Conservation (phyloP, 2,329 filamentous ascomycete species). For the Colletotrichum tropicicola region DNA sequence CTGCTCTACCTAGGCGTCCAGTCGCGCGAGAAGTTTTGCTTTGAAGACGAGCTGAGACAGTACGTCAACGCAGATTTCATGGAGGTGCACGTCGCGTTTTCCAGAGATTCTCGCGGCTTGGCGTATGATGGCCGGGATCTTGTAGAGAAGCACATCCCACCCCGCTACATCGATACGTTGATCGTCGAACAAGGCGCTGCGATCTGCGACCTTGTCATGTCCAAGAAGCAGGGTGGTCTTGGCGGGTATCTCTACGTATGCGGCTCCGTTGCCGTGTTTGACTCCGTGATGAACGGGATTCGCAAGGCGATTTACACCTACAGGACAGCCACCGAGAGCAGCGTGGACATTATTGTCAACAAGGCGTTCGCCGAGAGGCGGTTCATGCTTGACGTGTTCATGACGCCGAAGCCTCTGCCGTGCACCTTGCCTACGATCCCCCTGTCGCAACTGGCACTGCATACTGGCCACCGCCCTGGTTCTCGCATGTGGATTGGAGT, state of each 20-base stretch:
- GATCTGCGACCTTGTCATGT: conserved; percentile 64
- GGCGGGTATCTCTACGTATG: conserved; percentile 37
- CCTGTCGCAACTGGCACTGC: conserved; percentile 55
- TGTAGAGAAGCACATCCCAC: conserved; percentile 56
- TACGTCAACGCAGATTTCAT: conserved; percentile 56
- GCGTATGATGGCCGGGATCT: conserved; percentile 55
- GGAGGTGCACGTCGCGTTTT: conserved; percentile 63
- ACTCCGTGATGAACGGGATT: conserved; percentile 64
- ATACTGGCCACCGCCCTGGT: conserved; percentile 59
- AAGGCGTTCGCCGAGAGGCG: conserved; percentile 63
- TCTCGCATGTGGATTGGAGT: conserved; percentile 61
- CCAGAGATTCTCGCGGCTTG: conserved; percentile 56
- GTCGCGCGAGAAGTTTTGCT: conserved; percentile 60
- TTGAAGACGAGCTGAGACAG: conserved; percentile 56
- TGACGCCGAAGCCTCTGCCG: conserved; percentile 61
- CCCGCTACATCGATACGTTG: conserved; percentile 61
- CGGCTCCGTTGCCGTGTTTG: conserved; percentile 48
- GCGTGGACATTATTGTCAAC: conserved; percentile 58
- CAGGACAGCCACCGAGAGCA: conserved; percentile 59
- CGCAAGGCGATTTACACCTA: conserved; percentile 63
- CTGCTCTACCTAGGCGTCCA: conserved; percentile 62
- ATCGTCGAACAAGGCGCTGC: conserved; percentile 60
- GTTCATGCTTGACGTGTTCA: conserved; percentile 67
- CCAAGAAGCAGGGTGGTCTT: conserved; percentile 62
- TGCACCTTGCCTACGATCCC: conserved; percentile 60